Base-by-base conservation (phyloP, 1,139 yeast species). In the Torulaspora globosa region DNA sequence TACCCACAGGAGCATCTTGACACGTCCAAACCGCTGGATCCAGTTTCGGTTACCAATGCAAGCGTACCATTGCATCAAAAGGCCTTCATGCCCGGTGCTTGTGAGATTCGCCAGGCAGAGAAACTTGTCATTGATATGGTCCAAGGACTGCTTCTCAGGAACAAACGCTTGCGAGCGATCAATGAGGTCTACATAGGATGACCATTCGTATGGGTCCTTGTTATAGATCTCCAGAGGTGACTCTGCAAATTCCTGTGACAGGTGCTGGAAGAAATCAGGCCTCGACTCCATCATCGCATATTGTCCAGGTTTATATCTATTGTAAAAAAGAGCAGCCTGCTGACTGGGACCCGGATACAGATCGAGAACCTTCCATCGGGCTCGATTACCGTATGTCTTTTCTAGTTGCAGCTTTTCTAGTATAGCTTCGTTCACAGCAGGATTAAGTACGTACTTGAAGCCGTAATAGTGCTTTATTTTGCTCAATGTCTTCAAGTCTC, bases 1-100 rank as follows among this genome's bases (percentile, higher is more conserved):
- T 9, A 80, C 70, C 75, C 86, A 75, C 27, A 84, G 59, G 14
- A 87, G 66, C 82, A 85, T 78, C 48, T 85, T 70, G 1, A 85
- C 88, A 43, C 84, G 71, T 0, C 96, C 96, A 61, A 75, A 84
- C 53, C 72, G 71, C 55, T 82, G 84, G 12, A 86, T 63, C 96
- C 96, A 87, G 58, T 84, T 85, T 41, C 76, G 72, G 60, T 82
- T 75, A 1, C 78, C 80, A 36, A 83, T 70, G 62, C 95, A 85
- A 56, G 75, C 75, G 27, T 85, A 65, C 80, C 90, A 85, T 67
- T 88, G 96, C 40, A 86, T 83, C 31, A 84, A 65, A 21, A 86
- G 71, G 39, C 83, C 78, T 61, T 85, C 95, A 5, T 88, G 88
- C 23, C 70, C 65, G 28, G 63, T 49, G 11, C 75, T 72, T 0